Percentiles rank a stretch among this genome's conserved stretches.
Evolutionary conservation across 2,329 filamentous ascomycete species (phyloP).

Genomic region (Orbilia brochopaga): DNA sequence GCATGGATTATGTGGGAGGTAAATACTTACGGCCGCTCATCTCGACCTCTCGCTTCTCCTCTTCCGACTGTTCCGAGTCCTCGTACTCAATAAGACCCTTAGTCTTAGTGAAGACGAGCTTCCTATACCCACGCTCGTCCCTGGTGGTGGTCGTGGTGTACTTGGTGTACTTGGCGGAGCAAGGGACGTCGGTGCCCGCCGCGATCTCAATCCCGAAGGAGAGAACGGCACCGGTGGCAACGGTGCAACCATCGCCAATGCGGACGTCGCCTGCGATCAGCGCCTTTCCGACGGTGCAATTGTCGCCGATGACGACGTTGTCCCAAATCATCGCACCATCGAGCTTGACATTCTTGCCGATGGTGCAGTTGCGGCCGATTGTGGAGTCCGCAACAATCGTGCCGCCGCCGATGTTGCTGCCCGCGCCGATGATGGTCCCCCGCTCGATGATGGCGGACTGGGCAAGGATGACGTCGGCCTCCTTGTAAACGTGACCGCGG

Average conservation of each 20-base stretch:
- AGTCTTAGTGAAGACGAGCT: slow-evolving; percentile 57
- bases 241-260: slow-evolving; percentile 72
- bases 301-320: slow-evolving; percentile 76
- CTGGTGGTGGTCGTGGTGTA: slow-evolving; percentile 53
- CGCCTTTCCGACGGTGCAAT: slow-evolving; percentile 71
- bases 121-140: slow-evolving; percentile 30
- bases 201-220: slow-evolving; percentile 78
- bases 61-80: slow-evolving; percentile 65
- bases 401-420: slow-evolving; percentile 75
- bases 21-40: slow-evolving; percentile 26
- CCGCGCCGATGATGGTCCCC: slow-evolving; percentile 75
- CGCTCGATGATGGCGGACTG: slow-evolving; percentile 73
- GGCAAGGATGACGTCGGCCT: slow-evolving; percentile 76
- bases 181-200: slow-evolving; percentile 62
- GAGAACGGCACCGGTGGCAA: slow-evolving; percentile 76
- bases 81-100: slow-evolving; percentile 61
- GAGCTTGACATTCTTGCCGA: slow-evolving; percentile 82
- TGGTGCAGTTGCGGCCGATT: slow-evolving; percentile 81
- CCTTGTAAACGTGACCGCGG: slow-evolving; percentile 75
- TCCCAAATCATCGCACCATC: slow-evolving; percentile 88
- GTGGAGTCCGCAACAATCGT: slow-evolving; percentile 75
- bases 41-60: slow-evolving; percentile 21
- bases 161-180: slow-evolving; percentile 60
- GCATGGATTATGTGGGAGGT: not conserved
- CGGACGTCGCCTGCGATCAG: slow-evolving; percentile 76